phyloP scores from a whole-genome alignment of 768 basidiomycete genomes.

The Phanerochaete sordida region DNA sequence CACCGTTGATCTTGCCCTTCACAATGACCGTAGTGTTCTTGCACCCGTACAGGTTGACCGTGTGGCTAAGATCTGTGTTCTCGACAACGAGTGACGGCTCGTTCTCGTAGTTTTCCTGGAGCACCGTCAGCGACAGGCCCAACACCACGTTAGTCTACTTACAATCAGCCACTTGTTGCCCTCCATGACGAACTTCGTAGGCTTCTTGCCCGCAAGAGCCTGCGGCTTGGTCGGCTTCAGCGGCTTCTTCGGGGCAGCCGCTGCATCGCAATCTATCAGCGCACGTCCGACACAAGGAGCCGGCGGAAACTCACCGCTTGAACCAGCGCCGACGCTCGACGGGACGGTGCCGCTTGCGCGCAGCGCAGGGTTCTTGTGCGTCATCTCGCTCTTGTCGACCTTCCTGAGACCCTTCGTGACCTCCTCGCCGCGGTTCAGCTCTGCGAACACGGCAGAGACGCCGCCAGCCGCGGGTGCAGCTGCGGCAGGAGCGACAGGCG shows the following conservation, averaged over 20 bases:
- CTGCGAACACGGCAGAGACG: conserved; percentile 80
- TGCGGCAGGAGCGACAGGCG: conserved; percentile 29
- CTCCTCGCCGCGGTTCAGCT: conserved; percentile 84
- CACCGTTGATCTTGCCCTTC: conserved; percentile 93
- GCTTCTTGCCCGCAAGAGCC: conserved; percentile 84
- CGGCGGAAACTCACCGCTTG: conserved; percentile 13
- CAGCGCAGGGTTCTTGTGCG: conserved; percentile 94
- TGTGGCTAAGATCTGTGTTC: conserved; percentile 73
- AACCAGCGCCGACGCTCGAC: conserved; percentile 23
- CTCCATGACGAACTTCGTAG: conserved; percentile 83
- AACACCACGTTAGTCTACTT: conserved; percentile 1
- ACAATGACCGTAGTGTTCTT: conserved; percentile 81
- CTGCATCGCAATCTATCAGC: not conserved
- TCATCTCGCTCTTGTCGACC: conserved; percentile 96
- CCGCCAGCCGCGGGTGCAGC: conserved; percentile 44
- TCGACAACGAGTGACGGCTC: conserved; percentile 70
- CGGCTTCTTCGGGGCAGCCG: conserved; percentile 52
- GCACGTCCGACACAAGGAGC: not conserved
- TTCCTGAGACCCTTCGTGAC: conserved; percentile 91
- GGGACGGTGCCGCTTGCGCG: conserved; percentile 54
- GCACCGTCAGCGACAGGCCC: not conserved
- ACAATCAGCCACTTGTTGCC: conserved; percentile 95
- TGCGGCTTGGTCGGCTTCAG: conserved; percentile 82
- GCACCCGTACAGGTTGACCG: conserved; percentile 87
- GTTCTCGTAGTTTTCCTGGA: conserved; percentile 89